Percentiles rank a stretch among this genome's conserved stretches.
phyloP scores from a whole-genome alignment of 192 early-diverging fungal genomes.

The Coemansia sp. region DNA sequence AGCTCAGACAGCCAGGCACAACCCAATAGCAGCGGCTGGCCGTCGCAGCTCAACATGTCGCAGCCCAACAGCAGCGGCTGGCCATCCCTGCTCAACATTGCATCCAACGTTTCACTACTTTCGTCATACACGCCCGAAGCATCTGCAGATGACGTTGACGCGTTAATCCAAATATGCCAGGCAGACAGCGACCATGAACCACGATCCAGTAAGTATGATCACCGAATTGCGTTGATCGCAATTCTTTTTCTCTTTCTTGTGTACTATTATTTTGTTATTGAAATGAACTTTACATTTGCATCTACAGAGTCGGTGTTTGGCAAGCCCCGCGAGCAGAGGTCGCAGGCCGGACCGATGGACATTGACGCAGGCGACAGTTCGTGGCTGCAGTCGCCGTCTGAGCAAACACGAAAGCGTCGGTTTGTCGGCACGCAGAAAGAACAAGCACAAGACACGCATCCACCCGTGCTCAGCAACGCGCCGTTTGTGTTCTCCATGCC shows the following conservation, averaged over 20 bases:
- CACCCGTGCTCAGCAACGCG: conserved; percentile 19
- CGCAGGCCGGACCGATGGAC: conserved; percentile 45
- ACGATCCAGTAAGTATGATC: background rate
- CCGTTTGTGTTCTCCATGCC: conserved; percentile 50
- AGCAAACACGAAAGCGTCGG: conserved; percentile 35
- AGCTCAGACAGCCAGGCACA: conserved; percentile 15
- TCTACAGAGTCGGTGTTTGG: conserved; percentile 24
- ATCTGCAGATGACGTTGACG: conserved; percentile 26
- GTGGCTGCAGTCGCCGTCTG: conserved; percentile 31
- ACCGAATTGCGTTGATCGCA: background rate
- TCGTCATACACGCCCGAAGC: conserved; percentile 32
- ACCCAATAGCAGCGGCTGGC: background rate
- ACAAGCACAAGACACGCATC: background rate
- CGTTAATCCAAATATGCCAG: background rate
- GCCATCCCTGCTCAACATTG: conserved; percentile 39
- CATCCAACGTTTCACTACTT: conserved; percentile 27
- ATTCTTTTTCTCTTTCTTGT: background rate
- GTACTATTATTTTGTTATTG: background rate
- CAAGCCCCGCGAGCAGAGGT: conserved; percentile 14
- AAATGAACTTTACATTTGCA: conserved; percentile 43
- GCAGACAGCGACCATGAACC: conserved; percentile 1
- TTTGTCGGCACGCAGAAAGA: background rate
- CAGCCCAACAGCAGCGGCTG: conserved; percentile 36
- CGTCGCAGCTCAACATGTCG: conserved; percentile 2
- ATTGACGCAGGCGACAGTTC: conserved; percentile 43